Conservation (phyloP, 345 rosid genomes). For the Aethionema arabicum region DNA sequence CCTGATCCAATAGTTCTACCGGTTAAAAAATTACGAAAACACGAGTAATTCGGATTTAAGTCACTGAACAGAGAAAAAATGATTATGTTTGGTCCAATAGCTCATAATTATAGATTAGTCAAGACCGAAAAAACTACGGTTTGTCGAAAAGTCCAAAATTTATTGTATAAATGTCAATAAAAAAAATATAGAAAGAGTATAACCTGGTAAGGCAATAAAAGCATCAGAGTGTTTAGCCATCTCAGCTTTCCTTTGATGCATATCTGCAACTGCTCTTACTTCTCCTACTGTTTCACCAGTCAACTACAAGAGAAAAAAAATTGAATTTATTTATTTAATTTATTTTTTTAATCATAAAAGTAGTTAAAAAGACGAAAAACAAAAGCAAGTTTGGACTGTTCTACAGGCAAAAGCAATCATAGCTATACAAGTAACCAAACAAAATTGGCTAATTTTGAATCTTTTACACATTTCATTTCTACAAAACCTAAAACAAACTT, state of each 20-base stretch:
- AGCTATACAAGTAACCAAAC: conserved; percentile 33
- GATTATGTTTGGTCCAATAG: too few species aligned
- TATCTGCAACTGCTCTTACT: conserved; percentile 98
- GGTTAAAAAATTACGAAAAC: too few species aligned
- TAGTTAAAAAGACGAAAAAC: conserved; percentile 28
- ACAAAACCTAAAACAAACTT: conserved; percentile 31
- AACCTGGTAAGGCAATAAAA: conserved; percentile 99
- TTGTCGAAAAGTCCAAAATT: neutral
- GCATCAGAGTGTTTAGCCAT: conserved; percentile 99
- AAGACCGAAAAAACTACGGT: too few species aligned
- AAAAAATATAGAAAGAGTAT: conserved; percentile 26
- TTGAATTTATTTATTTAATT: too few species aligned
- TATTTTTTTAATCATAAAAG: conserved; percentile 5
- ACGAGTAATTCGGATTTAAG: too few species aligned
- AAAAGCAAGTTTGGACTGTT: conserved; percentile 43
- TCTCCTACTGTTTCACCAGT: conserved; percentile 99
- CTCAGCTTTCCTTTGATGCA: conserved; percentile 99
- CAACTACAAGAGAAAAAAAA: conserved; percentile 57
- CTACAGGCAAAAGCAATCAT: conserved; percentile 43
- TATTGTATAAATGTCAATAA: neutral
- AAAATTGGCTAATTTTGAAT: conserved; percentile 25
- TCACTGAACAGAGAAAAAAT: too few species aligned
- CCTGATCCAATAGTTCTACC: too few species aligned
- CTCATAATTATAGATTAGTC: too few species aligned
- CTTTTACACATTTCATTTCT: conserved; percentile 9